Percentiles rank a stretch among this genome's conserved stretches.
These are phyloP conservation scores for Bipolaris cookei DNA, from an alignment of 2,329 filamentous ascomycete species.

Conservation along the genomic window DNA sequence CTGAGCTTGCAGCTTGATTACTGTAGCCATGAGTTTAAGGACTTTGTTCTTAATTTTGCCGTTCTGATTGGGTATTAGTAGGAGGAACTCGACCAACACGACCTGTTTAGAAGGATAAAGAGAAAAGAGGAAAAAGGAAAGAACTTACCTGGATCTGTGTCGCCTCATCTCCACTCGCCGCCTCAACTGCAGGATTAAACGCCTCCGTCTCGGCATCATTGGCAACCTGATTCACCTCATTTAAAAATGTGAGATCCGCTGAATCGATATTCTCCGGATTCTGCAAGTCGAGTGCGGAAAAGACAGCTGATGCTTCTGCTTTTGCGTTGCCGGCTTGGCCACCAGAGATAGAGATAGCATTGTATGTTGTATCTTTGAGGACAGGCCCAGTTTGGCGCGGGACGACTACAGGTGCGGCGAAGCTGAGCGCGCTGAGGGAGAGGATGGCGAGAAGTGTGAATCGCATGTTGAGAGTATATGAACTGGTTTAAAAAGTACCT, in stretches of 20 bases:
- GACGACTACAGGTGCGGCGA: slow-evolving; percentile 34
- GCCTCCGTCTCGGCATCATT: slow-evolving; percentile 61
- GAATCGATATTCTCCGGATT: slow-evolving; percentile 57
- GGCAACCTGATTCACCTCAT: slow-evolving; percentile 60
- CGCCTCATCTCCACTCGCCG: slow-evolving; percentile 53
- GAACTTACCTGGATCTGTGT: slow-evolving; percentile 51
- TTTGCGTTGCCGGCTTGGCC: slow-evolving; percentile 62
- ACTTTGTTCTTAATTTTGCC: slow-evolving; percentile 69
- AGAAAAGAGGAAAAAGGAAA: neutral
- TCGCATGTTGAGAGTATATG: slow-evolving; percentile 33
- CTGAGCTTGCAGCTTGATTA: slow-evolving; percentile 59
- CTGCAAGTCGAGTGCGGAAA: slow-evolving; percentile 58
- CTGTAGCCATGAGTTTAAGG: slow-evolving; percentile 62
- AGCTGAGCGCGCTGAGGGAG: slow-evolving; percentile 35
- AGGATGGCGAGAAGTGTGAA: slow-evolving; percentile 37
- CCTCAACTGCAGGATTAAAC: slow-evolving; percentile 62
- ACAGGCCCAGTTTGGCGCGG: slow-evolving; percentile 31
- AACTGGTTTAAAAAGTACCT: neutral
- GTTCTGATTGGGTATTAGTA: slow-evolving; percentile 40
- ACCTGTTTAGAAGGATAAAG: neutral
- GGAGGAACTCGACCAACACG: neutral
- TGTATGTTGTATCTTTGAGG: slow-evolving; percentile 41
- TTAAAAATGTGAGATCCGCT: slow-evolving; percentile 59
- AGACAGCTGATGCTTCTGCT: slow-evolving; percentile 61
- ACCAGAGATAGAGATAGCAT: slow-evolving; percentile 58